These are phyloP conservation scores for Cubamyces lactineus DNA, from an alignment of 768 basidiomycete species.

Conservation along the genomic window DNA sequence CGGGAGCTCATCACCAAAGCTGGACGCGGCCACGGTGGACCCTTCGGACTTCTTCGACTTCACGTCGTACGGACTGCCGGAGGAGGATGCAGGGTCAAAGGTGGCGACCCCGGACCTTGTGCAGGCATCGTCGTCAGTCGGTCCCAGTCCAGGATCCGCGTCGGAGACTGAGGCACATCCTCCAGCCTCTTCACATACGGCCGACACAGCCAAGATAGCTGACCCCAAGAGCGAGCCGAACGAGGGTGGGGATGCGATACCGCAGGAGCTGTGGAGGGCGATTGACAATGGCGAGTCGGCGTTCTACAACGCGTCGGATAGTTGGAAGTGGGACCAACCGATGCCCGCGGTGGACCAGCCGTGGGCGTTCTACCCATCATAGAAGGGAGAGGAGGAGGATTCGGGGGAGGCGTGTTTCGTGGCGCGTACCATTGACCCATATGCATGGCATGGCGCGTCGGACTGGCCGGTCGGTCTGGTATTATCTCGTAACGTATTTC, in stretches of 20 bases:
- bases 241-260: constrained; percentile 51
- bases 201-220: constrained; percentile 43
- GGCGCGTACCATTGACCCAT: too few relatives aligned
- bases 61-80: constrained; percentile 56
- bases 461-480: constrained; percentile 18
- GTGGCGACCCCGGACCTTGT: constrained; percentile 77
- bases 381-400: constrained; percentile 27
- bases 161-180: constrained; percentile 61
- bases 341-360: constrained; percentile 69
- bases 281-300: constrained; percentile 77
- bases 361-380: constrained; percentile 74
- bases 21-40: constrained; percentile 41
- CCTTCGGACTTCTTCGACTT: constrained; percentile 72
- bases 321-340: constrained; percentile 75
- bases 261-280: constrained; percentile 65
- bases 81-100: constrained; percentile 63
- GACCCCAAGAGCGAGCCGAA: constrained; percentile 54
- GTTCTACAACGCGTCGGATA: constrained; percentile 54
- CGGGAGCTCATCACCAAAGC: constrained; percentile 36
- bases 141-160: constrained; percentile 76
- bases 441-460: not conserved
- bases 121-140: constrained; percentile 64
- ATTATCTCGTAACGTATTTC: constrained; percentile 29
- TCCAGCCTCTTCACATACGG: constrained; percentile 43
- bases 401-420: not conserved